These are phyloP conservation scores for Aspergillus nomiae DNA, from an alignment of 2,329 filamentous ascomycete species.

Conservation along the genomic window DNA sequence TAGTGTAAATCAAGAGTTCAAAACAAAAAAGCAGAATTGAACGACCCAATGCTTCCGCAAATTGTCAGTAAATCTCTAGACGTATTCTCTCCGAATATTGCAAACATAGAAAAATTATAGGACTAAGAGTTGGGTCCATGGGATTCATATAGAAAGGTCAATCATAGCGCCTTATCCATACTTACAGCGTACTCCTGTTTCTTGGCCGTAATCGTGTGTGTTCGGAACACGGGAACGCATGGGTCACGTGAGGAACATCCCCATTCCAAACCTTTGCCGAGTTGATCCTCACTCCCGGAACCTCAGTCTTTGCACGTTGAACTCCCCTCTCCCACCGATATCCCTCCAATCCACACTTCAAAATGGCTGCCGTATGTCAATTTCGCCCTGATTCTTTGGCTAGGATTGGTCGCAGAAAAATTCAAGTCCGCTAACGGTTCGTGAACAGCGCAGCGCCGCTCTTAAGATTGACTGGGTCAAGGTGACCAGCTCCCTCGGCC, in stretches of 20 bases:
- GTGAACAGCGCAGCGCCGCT: slow-evolving; percentile 84
- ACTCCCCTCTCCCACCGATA: slow-evolving; percentile 32
- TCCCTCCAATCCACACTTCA: slow-evolving; percentile 32
- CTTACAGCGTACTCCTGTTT: neutral
- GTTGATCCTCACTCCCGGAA: slow-evolving; percentile 37
- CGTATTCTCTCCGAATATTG: neutral
- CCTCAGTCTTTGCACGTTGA: slow-evolving; percentile 38
- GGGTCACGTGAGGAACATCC: slow-evolving; percentile 32
- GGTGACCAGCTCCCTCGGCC: slow-evolving; percentile 89
- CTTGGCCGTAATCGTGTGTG: slow-evolving; percentile 16
- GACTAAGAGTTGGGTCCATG: neutral
- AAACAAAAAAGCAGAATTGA: slow-evolving; percentile 32
- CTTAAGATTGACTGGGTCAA: slow-evolving; percentile 99
- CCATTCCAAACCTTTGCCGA: slow-evolving; percentile 43
- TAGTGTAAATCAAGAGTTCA: slow-evolving; percentile 42
- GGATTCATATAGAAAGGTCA: neutral
- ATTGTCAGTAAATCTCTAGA: neutral
- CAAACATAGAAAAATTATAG: neutral
- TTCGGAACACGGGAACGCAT: slow-evolving; percentile 29
- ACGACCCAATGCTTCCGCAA: slow-evolving; percentile 14
- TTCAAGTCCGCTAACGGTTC: slow-evolving; percentile 23
- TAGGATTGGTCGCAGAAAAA: slow-evolving; percentile 1
- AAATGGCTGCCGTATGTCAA: slow-evolving; percentile 47
- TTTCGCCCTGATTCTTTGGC: neutral
- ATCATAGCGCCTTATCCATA: neutral